These are phyloP conservation scores for Aquilaria yunnanensis DNA, from an alignment of 345 rosid species.

Conservation along the genomic window DNA sequence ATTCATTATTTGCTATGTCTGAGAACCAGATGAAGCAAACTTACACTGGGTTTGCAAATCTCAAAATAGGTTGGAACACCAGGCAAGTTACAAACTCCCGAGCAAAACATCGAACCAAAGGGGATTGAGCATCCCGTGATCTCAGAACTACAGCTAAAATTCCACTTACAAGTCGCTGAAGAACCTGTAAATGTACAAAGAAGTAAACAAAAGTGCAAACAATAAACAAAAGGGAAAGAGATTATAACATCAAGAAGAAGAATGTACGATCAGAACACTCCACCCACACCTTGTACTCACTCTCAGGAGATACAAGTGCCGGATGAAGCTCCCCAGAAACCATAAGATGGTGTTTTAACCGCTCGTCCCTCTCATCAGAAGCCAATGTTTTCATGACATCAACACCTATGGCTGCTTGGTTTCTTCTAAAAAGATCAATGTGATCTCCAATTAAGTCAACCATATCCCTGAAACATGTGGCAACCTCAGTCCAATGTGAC, in stretches of 20 bases:
- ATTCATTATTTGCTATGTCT: no score
- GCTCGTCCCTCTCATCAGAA: conserved; percentile 81
- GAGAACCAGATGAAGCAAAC: conserved; percentile 17
- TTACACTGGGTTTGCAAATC: conserved; percentile 74
- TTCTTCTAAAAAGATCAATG: conserved; percentile 79
- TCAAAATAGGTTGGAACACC: conserved; percentile 77
- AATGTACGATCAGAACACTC: conserved; percentile 19
- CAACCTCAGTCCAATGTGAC: neutral
- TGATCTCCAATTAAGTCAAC: conserved; percentile 81
- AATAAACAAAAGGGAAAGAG: conserved; percentile 1
- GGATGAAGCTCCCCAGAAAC: conserved; percentile 84
- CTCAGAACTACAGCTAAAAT: conserved; percentile 66
- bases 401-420: conserved; percentile 67
- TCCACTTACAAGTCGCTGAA: conserved; percentile 68
- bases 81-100: conserved; percentile 87
- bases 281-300: conserved; percentile 93
- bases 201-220: conserved; percentile 4
- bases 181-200: conserved; percentile 37
- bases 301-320: conserved; percentile 70
- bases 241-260: conserved; percentile 1
- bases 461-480: conserved; percentile 63
- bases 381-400: conserved; percentile 82
- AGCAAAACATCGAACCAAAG: conserved; percentile 75
- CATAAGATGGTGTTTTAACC: conserved; percentile 74
- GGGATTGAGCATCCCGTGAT: conserved; percentile 82